phyloP scores from a whole-genome alignment of 2,329 filamentous ascomycete genomes.

The Monilinia fructigena region DNA sequence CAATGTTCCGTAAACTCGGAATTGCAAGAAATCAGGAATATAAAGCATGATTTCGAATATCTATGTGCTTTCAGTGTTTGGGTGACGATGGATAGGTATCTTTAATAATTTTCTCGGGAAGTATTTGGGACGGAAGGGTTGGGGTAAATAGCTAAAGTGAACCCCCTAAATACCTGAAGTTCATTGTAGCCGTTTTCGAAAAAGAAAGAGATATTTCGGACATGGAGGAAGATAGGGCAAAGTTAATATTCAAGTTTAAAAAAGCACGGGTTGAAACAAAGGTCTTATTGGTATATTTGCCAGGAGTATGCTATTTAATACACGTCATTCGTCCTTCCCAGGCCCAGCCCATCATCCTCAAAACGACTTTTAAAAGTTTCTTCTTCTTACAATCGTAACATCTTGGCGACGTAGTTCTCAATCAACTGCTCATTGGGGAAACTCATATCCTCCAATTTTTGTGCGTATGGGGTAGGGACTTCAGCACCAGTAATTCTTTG shows the following conservation, averaged over 20 bases:
- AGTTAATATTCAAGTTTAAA: background rate
- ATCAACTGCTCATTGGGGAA: slow-evolving; percentile 93
- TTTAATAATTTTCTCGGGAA: background rate
- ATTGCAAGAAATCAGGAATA: background rate
- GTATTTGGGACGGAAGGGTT: too few relatives aligned
- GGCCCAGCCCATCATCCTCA: slow-evolving; percentile 5
- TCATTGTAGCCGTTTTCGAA: background rate
- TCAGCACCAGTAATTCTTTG: slow-evolving; percentile 95
- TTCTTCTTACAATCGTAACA: slow-evolving; percentile 68
- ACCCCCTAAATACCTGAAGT: background rate
- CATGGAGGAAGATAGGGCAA: too few relatives aligned
- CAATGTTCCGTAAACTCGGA: background rate
- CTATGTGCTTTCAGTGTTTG: background rate
- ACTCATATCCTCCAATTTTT: slow-evolving; percentile 88
- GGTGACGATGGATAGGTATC: too few relatives aligned
- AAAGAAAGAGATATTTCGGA: background rate
- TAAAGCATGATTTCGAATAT: background rate
- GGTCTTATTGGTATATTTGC: slow-evolving; percentile 21
- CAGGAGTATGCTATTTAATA: slow-evolving; percentile 21
- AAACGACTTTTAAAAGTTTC: slow-evolving; percentile 2
- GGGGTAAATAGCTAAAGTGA: background rate
- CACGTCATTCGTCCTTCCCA: slow-evolving; percentile 8
- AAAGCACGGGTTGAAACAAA: slow-evolving; percentile 12
- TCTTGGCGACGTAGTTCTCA: slow-evolving; percentile 82
- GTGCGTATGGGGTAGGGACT: slow-evolving; percentile 93